phyloP scores from a whole-genome alignment of 2,329 filamentous ascomycete species.

The Aspergillus aculeatinus region DNA sequence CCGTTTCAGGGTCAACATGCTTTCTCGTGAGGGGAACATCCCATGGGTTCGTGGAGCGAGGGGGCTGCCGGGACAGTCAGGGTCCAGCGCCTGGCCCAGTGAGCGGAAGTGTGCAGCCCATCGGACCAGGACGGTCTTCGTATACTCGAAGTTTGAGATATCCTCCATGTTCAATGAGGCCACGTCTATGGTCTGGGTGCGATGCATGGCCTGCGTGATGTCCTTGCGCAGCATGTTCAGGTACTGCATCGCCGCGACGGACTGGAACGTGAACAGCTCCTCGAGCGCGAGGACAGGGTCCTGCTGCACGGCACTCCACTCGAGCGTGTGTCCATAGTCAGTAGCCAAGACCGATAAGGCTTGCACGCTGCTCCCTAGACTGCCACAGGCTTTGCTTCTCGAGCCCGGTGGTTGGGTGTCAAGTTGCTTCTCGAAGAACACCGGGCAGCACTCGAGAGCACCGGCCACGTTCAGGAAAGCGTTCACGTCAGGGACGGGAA shows the following conservation, averaged over 20 bases:
- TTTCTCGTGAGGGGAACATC: not conserved
- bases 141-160: not conserved
- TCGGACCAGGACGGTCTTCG: not conserved
- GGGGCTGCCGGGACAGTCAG: not conserved
- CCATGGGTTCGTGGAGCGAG: not conserved
- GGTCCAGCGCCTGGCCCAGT: not conserved
- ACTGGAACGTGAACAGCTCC: not conserved
- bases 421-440: too few relatives aligned
- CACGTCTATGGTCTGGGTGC: not conserved
- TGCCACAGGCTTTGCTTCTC: too few relatives aligned
- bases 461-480: too few relatives aligned
- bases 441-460: too few relatives aligned
- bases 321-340: too few relatives aligned
- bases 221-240: not conserved
- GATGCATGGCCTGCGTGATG: not conserved
- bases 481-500: too few relatives aligned
- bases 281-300: not conserved
- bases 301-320: too few relatives aligned
- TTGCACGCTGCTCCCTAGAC: too few relatives aligned
- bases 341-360: too few relatives aligned
- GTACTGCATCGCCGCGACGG: not conserved
- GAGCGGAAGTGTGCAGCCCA: not conserved
- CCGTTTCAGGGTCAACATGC: not conserved
- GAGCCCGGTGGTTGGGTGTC: too few relatives aligned
- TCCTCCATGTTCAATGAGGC: not conserved